Percentiles rank a stretch among this genome's conserved stretches.
Conservation (phyloP, 108 stramenopile genomes). For the Cylindrotheca fusiformis region DNA sequence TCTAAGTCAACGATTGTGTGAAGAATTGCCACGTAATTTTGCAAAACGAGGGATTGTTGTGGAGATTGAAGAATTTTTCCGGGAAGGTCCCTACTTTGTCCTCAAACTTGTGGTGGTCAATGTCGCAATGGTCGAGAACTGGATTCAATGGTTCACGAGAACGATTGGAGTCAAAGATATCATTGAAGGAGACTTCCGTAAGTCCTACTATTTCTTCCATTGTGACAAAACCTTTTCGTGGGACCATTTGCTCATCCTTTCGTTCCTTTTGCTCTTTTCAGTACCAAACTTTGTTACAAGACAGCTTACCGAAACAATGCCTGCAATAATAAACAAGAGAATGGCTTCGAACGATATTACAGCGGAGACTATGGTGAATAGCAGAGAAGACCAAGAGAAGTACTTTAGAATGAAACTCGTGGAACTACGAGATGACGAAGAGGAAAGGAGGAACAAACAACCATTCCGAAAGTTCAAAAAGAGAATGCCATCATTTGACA, state of each 20-base stretch:
- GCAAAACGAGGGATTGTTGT: slow-evolving; percentile 29
- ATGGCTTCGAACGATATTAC: slow-evolving; percentile 29
- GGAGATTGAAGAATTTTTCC: slow-evolving; percentile 23
- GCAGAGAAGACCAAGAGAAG: slow-evolving; percentile 10
- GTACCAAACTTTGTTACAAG: slow-evolving; percentile 23
- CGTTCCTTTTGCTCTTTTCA: neutral
- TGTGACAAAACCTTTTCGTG: too few relatives aligned
- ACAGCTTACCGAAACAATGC: slow-evolving; percentile 15
- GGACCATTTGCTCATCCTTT: neutral
- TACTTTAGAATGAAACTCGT: slow-evolving; percentile 27
- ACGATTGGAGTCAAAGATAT: slow-evolving; percentile 2
- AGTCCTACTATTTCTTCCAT: slow-evolving; percentile 7
- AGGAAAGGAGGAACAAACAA: neutral
- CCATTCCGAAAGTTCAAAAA: neutral
- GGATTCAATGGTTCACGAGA: slow-evolving; percentile 9
- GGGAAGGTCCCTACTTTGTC: slow-evolving; percentile 32
- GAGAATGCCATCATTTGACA: neutral
- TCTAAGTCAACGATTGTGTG: slow-evolving; percentile 7
- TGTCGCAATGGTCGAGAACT: slow-evolving; percentile 13
- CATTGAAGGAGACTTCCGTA: slow-evolving; percentile 30
- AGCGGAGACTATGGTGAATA: slow-evolving; percentile 19
- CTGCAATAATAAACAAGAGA: slow-evolving; percentile 12
- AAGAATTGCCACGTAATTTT: slow-evolving; percentile 21
- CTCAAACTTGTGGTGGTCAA: slow-evolving; percentile 24
- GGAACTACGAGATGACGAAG: slow-evolving; percentile 15